Evolutionary conservation across 2,329 filamentous ascomycete genomes (phyloP).

Genomic region (Cordyceps tenuipes): DNA sequence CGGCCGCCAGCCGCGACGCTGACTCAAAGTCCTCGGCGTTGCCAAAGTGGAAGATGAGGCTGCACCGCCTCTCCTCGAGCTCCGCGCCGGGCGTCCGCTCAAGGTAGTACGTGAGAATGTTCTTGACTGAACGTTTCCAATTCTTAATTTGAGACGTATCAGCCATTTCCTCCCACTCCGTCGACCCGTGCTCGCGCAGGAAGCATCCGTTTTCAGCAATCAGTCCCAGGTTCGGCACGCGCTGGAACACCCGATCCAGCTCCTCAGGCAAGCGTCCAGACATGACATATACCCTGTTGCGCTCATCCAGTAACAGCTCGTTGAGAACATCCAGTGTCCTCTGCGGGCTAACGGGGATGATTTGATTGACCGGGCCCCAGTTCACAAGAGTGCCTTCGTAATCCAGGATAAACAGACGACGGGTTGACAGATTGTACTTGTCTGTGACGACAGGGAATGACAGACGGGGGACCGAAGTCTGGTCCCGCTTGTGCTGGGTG

Average conservation of each 20-base stretch:
- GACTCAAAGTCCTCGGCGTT: conserved; percentile 68
- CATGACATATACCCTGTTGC: conserved; percentile 90
- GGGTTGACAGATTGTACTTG: conserved; percentile 57
- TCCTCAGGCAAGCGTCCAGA: conserved; percentile 81
- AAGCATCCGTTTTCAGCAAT: conserved; percentile 96
- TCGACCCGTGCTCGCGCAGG: conserved; percentile 60
- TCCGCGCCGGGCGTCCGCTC: conserved; percentile 82
- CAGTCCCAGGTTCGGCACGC: conserved; percentile 74
- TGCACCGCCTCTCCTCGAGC: conserved; percentile 87
- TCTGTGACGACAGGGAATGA: conserved; percentile 57
- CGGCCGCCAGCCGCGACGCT: conserved; percentile 71
- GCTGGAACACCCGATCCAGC: conserved; percentile 75
- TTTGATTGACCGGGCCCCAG: conserved; percentile 75
- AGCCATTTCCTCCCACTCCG: conserved; percentile 70
- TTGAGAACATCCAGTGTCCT: conserved; percentile 76
- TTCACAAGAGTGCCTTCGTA: conserved; percentile 89
- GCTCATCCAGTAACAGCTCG: conserved; percentile 69
- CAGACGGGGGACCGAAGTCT: conserved; percentile 77
- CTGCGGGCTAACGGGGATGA: conserved; percentile 76
- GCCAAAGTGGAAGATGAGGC: conserved; percentile 83
- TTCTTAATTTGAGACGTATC: conserved; percentile 59
- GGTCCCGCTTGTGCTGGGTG: conserved; percentile 77
- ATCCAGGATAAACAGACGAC: conserved; percentile 80
- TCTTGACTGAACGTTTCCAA: conserved; percentile 79
- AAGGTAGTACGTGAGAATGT: conserved; percentile 80